phyloP scores from a whole-genome alignment of 805 yeast genomes.

The Debaryomyces castellii region DNA sequence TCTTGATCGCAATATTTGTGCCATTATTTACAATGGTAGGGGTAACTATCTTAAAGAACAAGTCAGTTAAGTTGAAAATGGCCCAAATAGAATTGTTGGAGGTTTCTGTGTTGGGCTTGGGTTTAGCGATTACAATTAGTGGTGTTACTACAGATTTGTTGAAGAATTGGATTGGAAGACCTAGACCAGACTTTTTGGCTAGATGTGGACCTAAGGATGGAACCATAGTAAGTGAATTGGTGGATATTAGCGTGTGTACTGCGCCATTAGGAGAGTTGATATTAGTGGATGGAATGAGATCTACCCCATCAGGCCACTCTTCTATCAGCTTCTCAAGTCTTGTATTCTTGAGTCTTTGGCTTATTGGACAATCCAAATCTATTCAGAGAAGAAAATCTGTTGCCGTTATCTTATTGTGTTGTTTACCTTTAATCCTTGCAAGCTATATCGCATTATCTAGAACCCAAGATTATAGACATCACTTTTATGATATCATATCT shows the following conservation, averaged over 20 bases:
- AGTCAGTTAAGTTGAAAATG: neutral
- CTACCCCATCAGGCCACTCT: constrained; percentile 60
- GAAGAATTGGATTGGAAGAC: constrained; percentile 34
- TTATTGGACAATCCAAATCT: constrained; percentile 40
- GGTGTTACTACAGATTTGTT: constrained; percentile 38
- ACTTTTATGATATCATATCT: constrained; percentile 32
- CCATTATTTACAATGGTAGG: constrained; percentile 30
- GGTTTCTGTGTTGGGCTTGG: constrained; percentile 29
- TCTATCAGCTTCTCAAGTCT: constrained; percentile 53
- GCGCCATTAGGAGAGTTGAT: constrained; percentile 28
- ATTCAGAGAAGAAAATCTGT: constrained; percentile 16
- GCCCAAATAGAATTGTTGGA: constrained; percentile 23
- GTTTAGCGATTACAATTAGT: constrained; percentile 24
- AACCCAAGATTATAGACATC: constrained; percentile 39
- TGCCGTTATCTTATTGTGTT: constrained; percentile 15
- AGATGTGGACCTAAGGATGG: constrained; percentile 30
- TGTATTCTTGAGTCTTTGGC: constrained; percentile 47
- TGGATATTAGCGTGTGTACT: constrained; percentile 28
- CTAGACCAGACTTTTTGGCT: constrained; percentile 34
- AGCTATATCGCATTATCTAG: constrained; percentile 32
- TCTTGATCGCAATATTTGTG: constrained; percentile 24
- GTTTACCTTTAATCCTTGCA: constrained; percentile 26
- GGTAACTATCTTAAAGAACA: constrained; percentile 8
- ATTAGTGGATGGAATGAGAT: constrained; percentile 52
- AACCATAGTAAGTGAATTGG: constrained; percentile 23